A percentile compares a stretch with the other conserved stretches of the same genome.
These are phyloP conservation scores for Tylopilus sp. DNA, from an alignment of 1,284 basidiomycete species.

Conservation along the genomic window DNA sequence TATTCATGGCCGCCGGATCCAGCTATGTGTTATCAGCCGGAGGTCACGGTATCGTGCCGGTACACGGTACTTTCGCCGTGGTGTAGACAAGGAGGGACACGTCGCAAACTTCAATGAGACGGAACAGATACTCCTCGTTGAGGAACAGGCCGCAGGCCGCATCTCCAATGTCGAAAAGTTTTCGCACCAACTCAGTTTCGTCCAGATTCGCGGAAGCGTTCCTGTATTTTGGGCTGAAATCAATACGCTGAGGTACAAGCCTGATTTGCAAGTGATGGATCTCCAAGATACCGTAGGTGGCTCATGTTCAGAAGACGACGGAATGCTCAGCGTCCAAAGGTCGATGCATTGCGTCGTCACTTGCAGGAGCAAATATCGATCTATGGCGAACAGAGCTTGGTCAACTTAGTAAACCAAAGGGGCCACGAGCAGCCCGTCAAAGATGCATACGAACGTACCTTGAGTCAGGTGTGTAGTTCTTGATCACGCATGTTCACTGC, in stretches of 20 bases:
- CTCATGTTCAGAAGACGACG: conserved; percentile 7
- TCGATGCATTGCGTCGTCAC: conserved; percentile 71
- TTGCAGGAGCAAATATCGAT: conserved; percentile 68
- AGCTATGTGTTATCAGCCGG: conserved; percentile 87
- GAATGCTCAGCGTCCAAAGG: conserved; percentile 40
- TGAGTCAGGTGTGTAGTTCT: conserved; percentile 51
- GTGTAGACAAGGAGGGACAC: conserved; percentile 80
- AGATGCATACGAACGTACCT: conserved; percentile 86
- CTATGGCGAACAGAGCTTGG: conserved; percentile 82
- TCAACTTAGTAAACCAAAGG: conserved; percentile 95
- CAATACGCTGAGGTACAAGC: conserved; percentile 95
- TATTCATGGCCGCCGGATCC: conserved; percentile 78
- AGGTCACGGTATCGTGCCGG: conserved; percentile 93
- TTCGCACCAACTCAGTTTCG: conserved; percentile 71
- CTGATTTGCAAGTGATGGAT: conserved; percentile 96
- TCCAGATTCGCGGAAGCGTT: conserved; percentile 92
- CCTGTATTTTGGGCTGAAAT: conserved; percentile 98
- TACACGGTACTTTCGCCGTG: conserved; percentile 95
- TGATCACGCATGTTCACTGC: background rate
- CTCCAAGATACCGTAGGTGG: conserved; percentile 70
- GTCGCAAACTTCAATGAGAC: conserved; percentile 95
- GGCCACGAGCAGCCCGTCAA: conserved; percentile 95
- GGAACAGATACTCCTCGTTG: conserved; percentile 85
- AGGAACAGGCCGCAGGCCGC: conserved; percentile 47
- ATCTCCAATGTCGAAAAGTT: conserved; percentile 49